Evolutionary conservation across 1,284 basidiomycete species (phyloP), one percentile per base, ranked within the genome.

Genomic region (Stygiomarasmius scandens): DNA sequence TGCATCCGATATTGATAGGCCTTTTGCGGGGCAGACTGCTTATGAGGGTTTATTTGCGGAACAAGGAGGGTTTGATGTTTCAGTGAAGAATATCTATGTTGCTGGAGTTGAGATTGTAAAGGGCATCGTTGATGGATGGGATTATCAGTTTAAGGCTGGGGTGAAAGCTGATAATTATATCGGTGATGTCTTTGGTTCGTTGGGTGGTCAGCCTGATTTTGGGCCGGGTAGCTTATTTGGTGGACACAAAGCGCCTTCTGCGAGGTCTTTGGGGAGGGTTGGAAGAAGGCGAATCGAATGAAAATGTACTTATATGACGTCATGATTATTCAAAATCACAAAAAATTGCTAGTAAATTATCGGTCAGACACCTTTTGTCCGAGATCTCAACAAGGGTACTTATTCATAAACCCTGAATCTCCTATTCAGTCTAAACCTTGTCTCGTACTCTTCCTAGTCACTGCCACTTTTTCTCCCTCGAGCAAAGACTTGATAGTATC

Each of bases 1-100:
- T 2, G 77, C 67, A 11, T 73, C 73, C 38, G 74, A 81, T 66
- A 77, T 80, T 57, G 79, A 81, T 66, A 61, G 78, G 34, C 74
- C 73, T 14, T 71, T 67, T 46, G 61, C 68, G 16, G 69, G 69
- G 24, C 56, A 68, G 59, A 58, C 24, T 22, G 64, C 58, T 0
- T 53, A 61, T n/a, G 63, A 61, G 16, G 49, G 34, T 10, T 20
- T 55, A 16, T 55, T 55, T 41, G 49, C 34, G 56, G 63, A 25
- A 49, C 38, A 29, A 19, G 56, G 16, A 19, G 64, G 63, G 16
- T 60, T 61, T 29, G 48, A 47, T 6, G 50, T 56, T 14, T 25
- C 62, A 19, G 16, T 61, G 32, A 19, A 46, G 25, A 66, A 66
- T 58, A 53, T 66, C 19, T 54, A 60, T 51, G 55, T 61, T 22